A percentile compares a stretch with the other conserved stretches of the same genome.
phyloP scores from a whole-genome alignment of 495 filamentous ascomycete genomes.

The Aspergillus incahuasiensis region DNA sequence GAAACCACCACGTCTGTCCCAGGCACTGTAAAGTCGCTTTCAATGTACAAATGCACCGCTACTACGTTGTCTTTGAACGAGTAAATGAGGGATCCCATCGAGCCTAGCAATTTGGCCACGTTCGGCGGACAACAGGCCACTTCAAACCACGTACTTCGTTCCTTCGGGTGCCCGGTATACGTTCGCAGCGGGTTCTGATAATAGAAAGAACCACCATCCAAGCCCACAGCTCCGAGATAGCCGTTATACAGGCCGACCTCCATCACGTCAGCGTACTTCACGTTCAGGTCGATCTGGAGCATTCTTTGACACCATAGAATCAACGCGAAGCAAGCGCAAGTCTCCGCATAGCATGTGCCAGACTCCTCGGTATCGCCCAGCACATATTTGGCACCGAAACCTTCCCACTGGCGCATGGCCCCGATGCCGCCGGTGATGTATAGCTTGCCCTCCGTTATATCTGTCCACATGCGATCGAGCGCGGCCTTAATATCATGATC shows the following conservation, averaged over 20 bases:
- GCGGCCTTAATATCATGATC: conserved; percentile 24
- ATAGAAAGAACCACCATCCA: conserved; percentile 20
- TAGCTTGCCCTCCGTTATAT: conserved; percentile 56
- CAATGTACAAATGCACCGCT: conserved; percentile 9
- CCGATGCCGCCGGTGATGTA: conserved; percentile 60
- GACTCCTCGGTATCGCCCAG: conserved; percentile 53
- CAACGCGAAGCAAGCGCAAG: conserved; percentile 56
- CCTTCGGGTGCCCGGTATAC: background rate
- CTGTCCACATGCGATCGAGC: conserved; percentile 48
- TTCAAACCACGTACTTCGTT: conserved; percentile 10
- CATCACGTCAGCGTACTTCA: conserved; percentile 53
- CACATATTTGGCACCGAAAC: conserved; percentile 57
- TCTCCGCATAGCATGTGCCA: conserved; percentile 56
- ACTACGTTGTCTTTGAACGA: conserved; percentile 5
- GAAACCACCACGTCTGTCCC: background rate
- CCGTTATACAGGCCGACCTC: conserved; percentile 58
- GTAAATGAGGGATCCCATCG: conserved; percentile 7
- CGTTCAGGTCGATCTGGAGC: conserved; percentile 47
- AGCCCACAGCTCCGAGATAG: conserved; percentile 48
- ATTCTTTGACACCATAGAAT: conserved; percentile 56
- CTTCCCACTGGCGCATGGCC: conserved; percentile 56
- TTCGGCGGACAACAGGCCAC: conserved; percentile 13
- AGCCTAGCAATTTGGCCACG: conserved; percentile 4
- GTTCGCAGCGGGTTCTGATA: conserved; percentile 8
- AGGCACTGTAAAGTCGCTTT: conserved; percentile 3